Base-by-base conservation (phyloP, 2,329 filamentous ascomycete genomes). In the Cladosporium sp. region DNA sequence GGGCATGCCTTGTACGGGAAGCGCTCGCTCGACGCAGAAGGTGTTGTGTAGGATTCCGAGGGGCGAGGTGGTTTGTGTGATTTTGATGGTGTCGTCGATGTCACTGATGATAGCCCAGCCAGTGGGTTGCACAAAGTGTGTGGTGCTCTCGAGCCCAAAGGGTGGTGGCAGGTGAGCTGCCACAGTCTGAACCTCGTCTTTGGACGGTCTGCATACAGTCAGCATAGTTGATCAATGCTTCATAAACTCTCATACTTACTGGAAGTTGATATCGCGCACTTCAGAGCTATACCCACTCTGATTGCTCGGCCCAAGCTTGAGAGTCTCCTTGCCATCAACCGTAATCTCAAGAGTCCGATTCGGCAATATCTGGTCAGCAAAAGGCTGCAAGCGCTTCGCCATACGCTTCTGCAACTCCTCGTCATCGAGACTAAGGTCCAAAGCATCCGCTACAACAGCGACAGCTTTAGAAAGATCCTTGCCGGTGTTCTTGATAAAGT, bases 31-130 rank as follows among this genome's bases (percentile, higher is more conserved):
- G 60, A 93, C 90, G 57, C 91, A 86, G 74, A 98, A 97, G 0
- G 94, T 98, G 61, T 90, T 90, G 57, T 87, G 85, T 5, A 98
- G 82, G 72, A 97, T 94, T 2, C 92, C 92, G 8, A 90, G 84
- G 0, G 92, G 89, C 59, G 92, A 90, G 52, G 89, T 87, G 0
- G 94, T 97, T 77, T 91, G 84, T 0, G 94, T 97, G 71, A 93
- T 82, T 79, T 98, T 97, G 82, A 98, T 96, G 0, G 93, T 97
- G 78, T 98, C 94, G 75, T 98, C 95, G 71, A 98, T 87, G 73
- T 98, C 94, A 47, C 91, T 94, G 69, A 97, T 88, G 14, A 98
- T 80, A 14, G 87, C 87, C 93, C 93, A 97, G 8, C 94, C 93
- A 58, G 90, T 87, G 0, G 90, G 86, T 21, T 87, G 88, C 0